These are phyloP conservation scores for Candida alai DNA, from an alignment of 805 yeast species.

Conservation along the genomic window DNA sequence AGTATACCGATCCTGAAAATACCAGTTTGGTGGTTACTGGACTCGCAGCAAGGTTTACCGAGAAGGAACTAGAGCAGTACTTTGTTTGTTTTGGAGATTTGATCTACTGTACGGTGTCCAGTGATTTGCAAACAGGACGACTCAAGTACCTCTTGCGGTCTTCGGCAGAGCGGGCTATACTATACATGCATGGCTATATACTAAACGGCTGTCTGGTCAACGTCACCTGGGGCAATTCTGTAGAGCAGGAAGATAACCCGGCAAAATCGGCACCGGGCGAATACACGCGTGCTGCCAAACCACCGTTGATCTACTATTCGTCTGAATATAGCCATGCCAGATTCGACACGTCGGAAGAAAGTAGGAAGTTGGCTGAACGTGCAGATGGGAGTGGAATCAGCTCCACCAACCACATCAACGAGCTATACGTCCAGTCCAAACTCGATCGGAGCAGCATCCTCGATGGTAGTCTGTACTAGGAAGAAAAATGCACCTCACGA, in stretches of 20 bases:
- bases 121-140: slow-evolving; percentile 18
- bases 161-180: slow-evolving; percentile 37
- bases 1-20: slow-evolving; percentile 75
- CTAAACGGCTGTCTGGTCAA: slow-evolving; percentile 26
- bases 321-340: slow-evolving; percentile 13
- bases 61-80: slow-evolving; percentile 55
- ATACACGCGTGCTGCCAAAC: too few species aligned
- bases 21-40: slow-evolving; percentile 74
- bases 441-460: slow-evolving; percentile 11
- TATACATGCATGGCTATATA: slow-evolving; percentile 26
- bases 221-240: slow-evolving; percentile 30
- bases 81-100: slow-evolving; percentile 64
- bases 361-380: slow-evolving; percentile 8
- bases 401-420: slow-evolving; percentile 17
- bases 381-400: slow-evolving; percentile 14
- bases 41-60: slow-evolving; percentile 53
- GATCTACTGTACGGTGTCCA: slow-evolving; percentile 20
- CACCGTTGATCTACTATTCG: slow-evolving; percentile 20
- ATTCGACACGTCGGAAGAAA: slow-evolving; percentile 15
- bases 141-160: slow-evolving; percentile 27
- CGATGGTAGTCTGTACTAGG: slow-evolving; percentile 6
- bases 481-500: slow-evolving; percentile 42
- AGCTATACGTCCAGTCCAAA: slow-evolving; percentile 14
- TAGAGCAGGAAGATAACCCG: not conserved
- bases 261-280: too few species aligned